Percentiles rank a stretch among this genome's conserved stretches.
These are phyloP conservation scores for Leptographium galeiforme DNA, from an alignment of 2,329 filamentous ascomycete genomes.

Conservation along the genomic window DNA sequence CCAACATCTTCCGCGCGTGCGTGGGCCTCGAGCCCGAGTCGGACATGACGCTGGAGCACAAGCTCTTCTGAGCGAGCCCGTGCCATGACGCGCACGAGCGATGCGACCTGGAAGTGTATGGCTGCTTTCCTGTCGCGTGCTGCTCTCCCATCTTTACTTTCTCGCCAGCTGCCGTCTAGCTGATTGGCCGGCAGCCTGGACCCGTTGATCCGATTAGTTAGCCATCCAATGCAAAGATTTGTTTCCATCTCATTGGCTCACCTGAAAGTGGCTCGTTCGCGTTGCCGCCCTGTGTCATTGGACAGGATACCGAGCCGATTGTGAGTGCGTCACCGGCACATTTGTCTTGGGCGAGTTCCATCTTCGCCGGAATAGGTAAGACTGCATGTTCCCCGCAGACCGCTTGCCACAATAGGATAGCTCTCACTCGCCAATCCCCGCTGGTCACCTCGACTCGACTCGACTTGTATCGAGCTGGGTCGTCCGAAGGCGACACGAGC, in stretches of 20 bases:
- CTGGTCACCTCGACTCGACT: no score
- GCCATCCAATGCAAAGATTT: not conserved
- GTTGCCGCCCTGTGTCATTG: no score
- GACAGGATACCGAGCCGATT: no score
- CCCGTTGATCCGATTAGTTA: not conserved
- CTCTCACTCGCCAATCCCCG: not conserved
- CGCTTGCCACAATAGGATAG: not conserved
- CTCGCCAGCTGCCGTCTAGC: no score
- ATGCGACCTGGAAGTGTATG: not conserved
- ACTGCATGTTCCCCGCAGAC: no score
- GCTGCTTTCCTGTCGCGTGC: not conserved
- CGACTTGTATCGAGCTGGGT: no score
- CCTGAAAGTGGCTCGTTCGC: no score
- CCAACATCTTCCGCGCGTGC: constrained; percentile 97
- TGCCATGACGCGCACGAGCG: no score
- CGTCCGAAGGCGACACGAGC: no score
- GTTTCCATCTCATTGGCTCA: no score
- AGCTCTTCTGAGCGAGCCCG: constrained; percentile 55
- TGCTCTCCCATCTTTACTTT: not conserved
- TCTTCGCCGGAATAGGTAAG: not conserved
- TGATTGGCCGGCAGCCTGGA: not conserved
- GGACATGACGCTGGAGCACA: constrained; percentile 98
- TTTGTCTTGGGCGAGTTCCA: no score
- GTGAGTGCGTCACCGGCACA: no score
- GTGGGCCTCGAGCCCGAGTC: constrained; percentile 94